Conservation (phyloP, 345 rosid genomes). For the Euclidium syriacum region DNA sequence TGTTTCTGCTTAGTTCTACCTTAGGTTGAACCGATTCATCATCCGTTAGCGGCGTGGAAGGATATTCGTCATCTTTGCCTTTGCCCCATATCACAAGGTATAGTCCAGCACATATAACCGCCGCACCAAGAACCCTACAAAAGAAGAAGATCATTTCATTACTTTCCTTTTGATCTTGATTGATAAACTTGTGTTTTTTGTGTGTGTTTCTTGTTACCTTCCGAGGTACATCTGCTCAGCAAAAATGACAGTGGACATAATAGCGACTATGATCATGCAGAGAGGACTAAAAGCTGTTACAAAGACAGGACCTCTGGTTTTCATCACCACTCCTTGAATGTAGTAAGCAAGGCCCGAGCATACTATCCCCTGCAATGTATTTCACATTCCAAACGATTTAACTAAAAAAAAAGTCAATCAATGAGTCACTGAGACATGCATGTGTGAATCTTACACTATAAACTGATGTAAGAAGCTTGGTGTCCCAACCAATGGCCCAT, state of each 20-base stretch:
- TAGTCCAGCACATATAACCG: conserved; percentile 65
- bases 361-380: conserved; percentile 64
- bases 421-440: neutral
- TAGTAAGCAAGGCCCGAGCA: conserved; percentile 79
- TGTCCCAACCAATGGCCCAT: conserved; percentile 76
- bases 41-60: neutral
- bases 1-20: conserved; percentile 10
- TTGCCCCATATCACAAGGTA: conserved; percentile 89
- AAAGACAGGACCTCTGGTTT: conserved; percentile 84
- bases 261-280: conserved; percentile 74
- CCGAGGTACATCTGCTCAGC: conserved; percentile 80
- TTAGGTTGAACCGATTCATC: conserved; percentile 30
- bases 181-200: neutral
- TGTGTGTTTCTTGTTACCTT: conserved; percentile 42
- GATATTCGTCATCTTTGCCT: conserved; percentile 48
- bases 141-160: neutral
- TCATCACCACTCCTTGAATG: conserved; percentile 71
- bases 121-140: conserved; percentile 76
- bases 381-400: neutral
- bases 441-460: conserved; percentile 54
- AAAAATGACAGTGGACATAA: conserved; percentile 65
- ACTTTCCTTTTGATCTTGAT: neutral
- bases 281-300: conserved; percentile 81
- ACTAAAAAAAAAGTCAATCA: neutral
- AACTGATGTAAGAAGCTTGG: conserved; percentile 52